Evolutionary conservation across 2,329 filamentous ascomycete genomes (phyloP).

Genomic region (Xenoacremonium recifei): DNA sequence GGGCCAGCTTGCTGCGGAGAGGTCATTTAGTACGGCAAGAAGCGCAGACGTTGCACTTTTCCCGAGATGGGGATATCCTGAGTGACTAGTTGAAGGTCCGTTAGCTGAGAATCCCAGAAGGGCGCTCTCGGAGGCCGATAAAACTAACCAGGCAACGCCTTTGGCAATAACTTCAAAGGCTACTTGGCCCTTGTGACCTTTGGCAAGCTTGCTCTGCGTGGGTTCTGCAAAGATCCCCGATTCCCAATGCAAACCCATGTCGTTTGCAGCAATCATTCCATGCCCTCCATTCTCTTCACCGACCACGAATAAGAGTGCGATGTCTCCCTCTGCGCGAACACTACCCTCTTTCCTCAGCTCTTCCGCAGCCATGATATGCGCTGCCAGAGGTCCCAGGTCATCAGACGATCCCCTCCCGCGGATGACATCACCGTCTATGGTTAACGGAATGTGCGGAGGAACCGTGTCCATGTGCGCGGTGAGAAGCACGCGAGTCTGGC

Average conservation of each 20-base stretch:
- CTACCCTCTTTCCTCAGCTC: constrained; percentile 8
- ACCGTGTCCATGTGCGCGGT: constrained; percentile 76
- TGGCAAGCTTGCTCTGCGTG: constrained; percentile 67
- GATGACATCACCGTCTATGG: constrained; percentile 42
- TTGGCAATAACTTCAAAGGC: constrained; percentile 56
- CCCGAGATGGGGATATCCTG: constrained; percentile 16
- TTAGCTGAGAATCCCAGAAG: too few relatives aligned
- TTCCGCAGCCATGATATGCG: constrained; percentile 63
- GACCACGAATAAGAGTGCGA: constrained; percentile 51
- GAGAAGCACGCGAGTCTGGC: constrained; percentile 55
- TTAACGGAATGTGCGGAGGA: constrained; percentile 66
- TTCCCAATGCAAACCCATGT: constrained; percentile 50
- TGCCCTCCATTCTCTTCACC: constrained; percentile 67
- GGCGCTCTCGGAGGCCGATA: too few relatives aligned
- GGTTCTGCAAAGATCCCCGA: constrained; percentile 72
- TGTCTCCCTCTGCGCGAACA: constrained; percentile 33
- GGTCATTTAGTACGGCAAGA: constrained; percentile 13
- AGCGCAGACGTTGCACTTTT: constrained; percentile 13
- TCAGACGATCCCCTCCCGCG: constrained; percentile 67
- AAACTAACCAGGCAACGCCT: constrained; percentile 62
- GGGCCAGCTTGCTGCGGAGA: constrained; percentile 13
- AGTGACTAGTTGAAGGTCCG: too few relatives aligned
- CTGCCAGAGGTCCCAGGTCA: constrained; percentile 62
- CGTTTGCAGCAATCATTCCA: constrained; percentile 58
- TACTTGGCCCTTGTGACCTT: constrained; percentile 69